These are phyloP conservation scores for Prunus yedoensis DNA, from an alignment of 331 rosid species.

Conservation along the genomic window DNA sequence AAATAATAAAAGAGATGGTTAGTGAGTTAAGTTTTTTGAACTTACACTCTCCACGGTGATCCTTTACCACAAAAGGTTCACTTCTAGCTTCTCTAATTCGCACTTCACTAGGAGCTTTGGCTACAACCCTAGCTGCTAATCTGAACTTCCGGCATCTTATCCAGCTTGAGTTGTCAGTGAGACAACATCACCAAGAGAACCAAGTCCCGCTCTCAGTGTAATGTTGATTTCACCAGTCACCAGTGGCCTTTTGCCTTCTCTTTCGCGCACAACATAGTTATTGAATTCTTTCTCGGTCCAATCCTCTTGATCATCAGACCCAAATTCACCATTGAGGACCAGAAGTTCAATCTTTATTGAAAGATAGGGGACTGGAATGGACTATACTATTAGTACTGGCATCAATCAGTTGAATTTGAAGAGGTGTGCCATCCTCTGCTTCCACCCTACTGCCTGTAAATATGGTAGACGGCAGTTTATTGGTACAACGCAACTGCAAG, in stretches of 20 bases:
- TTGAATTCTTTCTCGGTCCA: slow-evolving; percentile 61
- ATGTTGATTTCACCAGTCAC: slow-evolving; percentile 48
- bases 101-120: slow-evolving; percentile 4
- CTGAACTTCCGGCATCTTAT: slow-evolving; percentile 44
- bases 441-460: slow-evolving; percentile 39
- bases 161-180: slow-evolving; percentile 88
- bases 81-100: slow-evolving; percentile 63
- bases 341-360: slow-evolving; percentile 53
- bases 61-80: slow-evolving; percentile 63
- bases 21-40: slow-evolving; percentile 16
- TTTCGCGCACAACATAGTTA: slow-evolving; percentile 36
- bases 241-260: slow-evolving; percentile 62
- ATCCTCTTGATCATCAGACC: slow-evolving; percentile 42
- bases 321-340: slow-evolving; percentile 51
- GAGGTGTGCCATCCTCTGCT: slow-evolving; percentile 31
- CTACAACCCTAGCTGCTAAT: slow-evolving; percentile 55
- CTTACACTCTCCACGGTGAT: slow-evolving; percentile 78
- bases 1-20: not conserved
- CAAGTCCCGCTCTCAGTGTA: slow-evolving; percentile 50
- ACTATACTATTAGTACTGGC: slow-evolving; percentile 43
- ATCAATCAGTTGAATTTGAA: slow-evolving; percentile 47
- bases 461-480: slow-evolving; percentile 36
- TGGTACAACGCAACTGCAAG: slow-evolving; percentile 48
- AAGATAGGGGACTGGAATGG: slow-evolving; percentile 47
- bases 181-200: slow-evolving; percentile 17